Evolutionary conservation across 164 flowering plant genomes (phyloP).

Genomic region (Vitis rotundifolia): DNA sequence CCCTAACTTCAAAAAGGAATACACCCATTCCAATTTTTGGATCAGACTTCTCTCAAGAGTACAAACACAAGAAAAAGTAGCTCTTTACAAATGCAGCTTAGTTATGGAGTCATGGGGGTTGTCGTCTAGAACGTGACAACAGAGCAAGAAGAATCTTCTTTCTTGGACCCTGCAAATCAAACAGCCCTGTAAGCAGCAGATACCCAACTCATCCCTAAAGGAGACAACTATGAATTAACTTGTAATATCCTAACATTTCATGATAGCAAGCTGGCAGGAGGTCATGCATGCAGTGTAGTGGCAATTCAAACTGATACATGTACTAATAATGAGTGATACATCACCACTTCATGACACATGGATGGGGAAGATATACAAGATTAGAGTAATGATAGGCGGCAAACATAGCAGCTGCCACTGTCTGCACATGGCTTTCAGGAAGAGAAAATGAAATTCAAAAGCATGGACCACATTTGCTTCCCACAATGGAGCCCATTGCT

Average conservation of each 20-base stretch:
- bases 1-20: background rate
- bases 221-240: background rate
- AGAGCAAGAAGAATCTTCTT: constrained; percentile 40
- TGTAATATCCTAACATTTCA: background rate
- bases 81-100: background rate
- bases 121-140: constrained; percentile 13
- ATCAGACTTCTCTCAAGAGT: background rate
- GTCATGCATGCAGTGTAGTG: background rate
- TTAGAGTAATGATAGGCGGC: no score
- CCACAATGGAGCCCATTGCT: no score
- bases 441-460: no score
- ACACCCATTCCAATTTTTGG: background rate
- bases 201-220: background rate
- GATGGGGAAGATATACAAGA: no score
- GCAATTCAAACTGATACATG: background rate
- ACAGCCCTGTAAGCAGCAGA: constrained; percentile 1
- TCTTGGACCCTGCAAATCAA: constrained; percentile 41
- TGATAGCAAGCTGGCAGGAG: background rate
- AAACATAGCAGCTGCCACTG: no score
- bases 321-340: background rate
- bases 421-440: no score
- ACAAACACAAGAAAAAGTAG: background rate
- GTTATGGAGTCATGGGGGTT: constrained; percentile 11
- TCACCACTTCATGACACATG: background rate
- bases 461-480: no score